A percentile compares a stretch with the other conserved stretches of the same genome.
phyloP scores from a whole-genome alignment of 1,284 basidiomycete genomes.

The Phenoliferia sp. region DNA sequence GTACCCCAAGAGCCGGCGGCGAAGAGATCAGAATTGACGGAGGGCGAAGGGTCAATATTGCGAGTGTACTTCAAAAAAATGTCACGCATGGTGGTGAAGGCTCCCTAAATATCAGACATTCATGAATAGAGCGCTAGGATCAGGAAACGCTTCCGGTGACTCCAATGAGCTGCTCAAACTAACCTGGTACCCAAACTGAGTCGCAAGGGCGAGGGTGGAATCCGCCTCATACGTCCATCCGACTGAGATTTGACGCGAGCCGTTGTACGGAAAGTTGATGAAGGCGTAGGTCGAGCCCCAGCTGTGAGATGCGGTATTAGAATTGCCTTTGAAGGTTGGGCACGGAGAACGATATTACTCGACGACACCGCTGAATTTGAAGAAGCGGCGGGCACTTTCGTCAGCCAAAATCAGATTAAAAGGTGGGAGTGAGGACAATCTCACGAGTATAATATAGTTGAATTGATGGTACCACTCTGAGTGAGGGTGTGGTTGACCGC shows the following conservation, averaged over 20 bases:
- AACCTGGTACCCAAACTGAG: no score
- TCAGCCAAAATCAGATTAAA: not conserved
- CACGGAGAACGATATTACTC: not conserved
- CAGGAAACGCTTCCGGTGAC: no score
- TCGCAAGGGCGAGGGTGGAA: no score
- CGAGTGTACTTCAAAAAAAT: slow-evolving; percentile 28
- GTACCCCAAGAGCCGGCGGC: slow-evolving; percentile 25
- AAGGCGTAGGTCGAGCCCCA: slow-evolving; percentile 35
- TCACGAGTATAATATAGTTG: slow-evolving; percentile 4
- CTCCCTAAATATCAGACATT: no score
- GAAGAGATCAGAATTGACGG: slow-evolving; percentile 8
- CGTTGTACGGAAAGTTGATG: slow-evolving; percentile 25
- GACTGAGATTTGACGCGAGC: slow-evolving; percentile 22
- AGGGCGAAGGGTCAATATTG: slow-evolving; percentile 16
- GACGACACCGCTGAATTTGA: not conserved
- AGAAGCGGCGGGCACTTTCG: not conserved
- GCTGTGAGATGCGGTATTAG: slow-evolving; percentile 24
- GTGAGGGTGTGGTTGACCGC: slow-evolving; percentile 19
- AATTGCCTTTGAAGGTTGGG: not conserved
- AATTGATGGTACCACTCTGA: slow-evolving; percentile 5
- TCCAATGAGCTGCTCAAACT: no score
- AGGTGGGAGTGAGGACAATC: not conserved
- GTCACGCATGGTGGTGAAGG: slow-evolving; percentile 34
- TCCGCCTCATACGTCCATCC: slow-evolving; percentile 37
- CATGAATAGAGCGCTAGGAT: no score